These are phyloP conservation scores for Trametes villosa DNA, from an alignment of 768 basidiomycete species.

Conservation along the genomic window DNA sequence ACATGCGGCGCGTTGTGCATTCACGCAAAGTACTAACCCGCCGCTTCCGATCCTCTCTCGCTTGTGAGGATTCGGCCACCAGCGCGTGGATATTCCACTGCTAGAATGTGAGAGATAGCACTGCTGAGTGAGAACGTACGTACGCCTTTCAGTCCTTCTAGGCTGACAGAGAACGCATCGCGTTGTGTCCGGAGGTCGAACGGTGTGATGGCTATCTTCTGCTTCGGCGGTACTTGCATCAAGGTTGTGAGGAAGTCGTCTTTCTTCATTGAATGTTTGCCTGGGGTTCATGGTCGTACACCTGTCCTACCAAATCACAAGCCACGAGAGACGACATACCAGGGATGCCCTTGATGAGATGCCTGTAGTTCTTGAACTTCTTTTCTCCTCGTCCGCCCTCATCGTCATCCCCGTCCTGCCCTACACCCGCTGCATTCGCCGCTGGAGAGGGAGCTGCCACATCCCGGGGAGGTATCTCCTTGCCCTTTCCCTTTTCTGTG, in stretches of 20 bases:
- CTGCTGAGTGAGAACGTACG: conserved; percentile 36
- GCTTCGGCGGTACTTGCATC: conserved; percentile 74
- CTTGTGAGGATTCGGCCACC: conserved; percentile 71
- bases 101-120: conserved; percentile 5
- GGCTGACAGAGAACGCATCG: conserved; percentile 74
- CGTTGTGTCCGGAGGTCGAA: conserved; percentile 71
- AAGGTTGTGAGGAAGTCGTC: conserved; percentile 70
- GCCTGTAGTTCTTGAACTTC: conserved; percentile 82
- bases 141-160: conserved; percentile 77
- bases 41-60: conserved; percentile 76
- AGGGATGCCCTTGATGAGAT: conserved; percentile 75
- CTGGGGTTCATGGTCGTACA: conserved; percentile 36
- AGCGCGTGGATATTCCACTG: conserved; percentile 73
- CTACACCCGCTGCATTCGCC: conserved; percentile 45
- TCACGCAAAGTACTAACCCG: conserved; percentile 51
- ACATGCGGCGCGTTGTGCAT: background rate
- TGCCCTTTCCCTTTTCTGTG: conserved; percentile 38
- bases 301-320: background rate
- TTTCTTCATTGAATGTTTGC: conserved; percentile 82
- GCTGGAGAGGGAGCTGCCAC: conserved; percentile 23
- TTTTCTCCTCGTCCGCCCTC: conserved; percentile 58
- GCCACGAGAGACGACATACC: conserved; percentile 46
- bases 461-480: conserved; percentile 29
- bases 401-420: conserved; percentile 55
- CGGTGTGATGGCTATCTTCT: conserved; percentile 60